A percentile compares a stretch with the other conserved stretches of the same genome.
Evolutionary conservation across 768 basidiomycete species (phyloP).

Genomic region (Amylocystis lapponica): DNA sequence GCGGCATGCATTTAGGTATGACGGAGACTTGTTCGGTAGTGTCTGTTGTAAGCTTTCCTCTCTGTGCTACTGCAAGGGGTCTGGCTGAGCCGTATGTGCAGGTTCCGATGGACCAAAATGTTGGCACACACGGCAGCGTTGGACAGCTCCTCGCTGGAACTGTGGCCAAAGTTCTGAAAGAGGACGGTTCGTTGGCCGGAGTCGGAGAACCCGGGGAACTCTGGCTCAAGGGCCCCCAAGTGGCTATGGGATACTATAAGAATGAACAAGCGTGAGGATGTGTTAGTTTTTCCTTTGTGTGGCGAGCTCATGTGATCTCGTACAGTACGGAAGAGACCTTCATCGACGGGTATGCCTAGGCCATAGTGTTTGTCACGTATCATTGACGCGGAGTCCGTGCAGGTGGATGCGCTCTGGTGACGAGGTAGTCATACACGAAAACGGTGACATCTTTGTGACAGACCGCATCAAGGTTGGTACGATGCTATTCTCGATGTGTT

Average conservation of each 20-base stretch:
- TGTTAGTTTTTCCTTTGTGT: slow-evolving; percentile 29
- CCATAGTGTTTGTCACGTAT: slow-evolving; percentile 16
- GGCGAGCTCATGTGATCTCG: slow-evolving; percentile 42
- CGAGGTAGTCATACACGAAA: slow-evolving; percentile 48
- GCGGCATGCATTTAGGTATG: slow-evolving; percentile 41
- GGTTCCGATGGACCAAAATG: slow-evolving; percentile 10
- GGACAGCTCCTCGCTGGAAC: slow-evolving; percentile 41
- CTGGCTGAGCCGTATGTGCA: slow-evolving; percentile 22
- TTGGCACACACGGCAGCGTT: slow-evolving; percentile 18
- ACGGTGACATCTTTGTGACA: slow-evolving; percentile 54
- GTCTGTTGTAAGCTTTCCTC: slow-evolving; percentile 41
- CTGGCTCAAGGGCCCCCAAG: slow-evolving; percentile 37
- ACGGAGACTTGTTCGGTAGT: slow-evolving; percentile 58
- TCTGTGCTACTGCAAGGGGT: slow-evolving; percentile 40
- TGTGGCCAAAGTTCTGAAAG: slow-evolving; percentile 36
- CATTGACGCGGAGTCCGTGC: slow-evolving; percentile 1
- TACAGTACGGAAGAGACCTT: slow-evolving; percentile 64
- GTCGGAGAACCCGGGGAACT: slow-evolving; percentile 43
- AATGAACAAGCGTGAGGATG: slow-evolving; percentile 8
- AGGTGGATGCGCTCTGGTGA: slow-evolving; percentile 69
- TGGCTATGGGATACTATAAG: slow-evolving; percentile 28
- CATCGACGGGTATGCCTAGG: slow-evolving; percentile 46
- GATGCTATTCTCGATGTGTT: not conserved
- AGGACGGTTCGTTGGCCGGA: slow-evolving; percentile 36
- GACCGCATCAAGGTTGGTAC: slow-evolving; percentile 60